Conservation (phyloP, 805 yeast species). For the Pichia phayaonensis region DNA sequence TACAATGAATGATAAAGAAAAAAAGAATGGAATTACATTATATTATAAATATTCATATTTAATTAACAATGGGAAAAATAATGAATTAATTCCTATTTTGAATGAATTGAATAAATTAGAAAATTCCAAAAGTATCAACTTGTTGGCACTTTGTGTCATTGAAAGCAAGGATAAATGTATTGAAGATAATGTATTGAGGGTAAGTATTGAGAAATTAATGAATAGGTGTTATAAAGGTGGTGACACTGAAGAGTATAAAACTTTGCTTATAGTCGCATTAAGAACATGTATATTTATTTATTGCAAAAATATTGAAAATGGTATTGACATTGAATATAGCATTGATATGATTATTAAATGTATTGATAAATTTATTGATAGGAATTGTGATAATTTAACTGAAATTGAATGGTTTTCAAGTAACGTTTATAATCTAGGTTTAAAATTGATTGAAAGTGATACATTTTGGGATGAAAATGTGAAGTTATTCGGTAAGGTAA, state of each 20-base stretch:
- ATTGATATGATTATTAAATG: constrained; percentile 1
- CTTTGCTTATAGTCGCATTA: constrained; percentile 11
- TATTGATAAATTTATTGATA: neutral
- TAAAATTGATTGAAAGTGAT: constrained; percentile 14
- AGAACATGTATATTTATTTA: constrained; percentile 13
- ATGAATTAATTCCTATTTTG: neutral
- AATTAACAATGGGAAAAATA: neutral
- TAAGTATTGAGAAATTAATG: constrained; percentile 4
- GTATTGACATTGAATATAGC: neutral
- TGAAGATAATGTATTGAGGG: neutral
- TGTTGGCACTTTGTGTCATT: constrained; percentile 26
- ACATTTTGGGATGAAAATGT: neutral
- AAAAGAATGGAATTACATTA: constrained; percentile 25
- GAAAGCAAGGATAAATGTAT: constrained; percentile 14
- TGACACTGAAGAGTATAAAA: neutral
- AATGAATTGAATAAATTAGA: constrained; percentile 1
- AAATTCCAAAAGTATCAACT: constrained; percentile 3
- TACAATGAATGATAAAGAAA: constrained; percentile 19
- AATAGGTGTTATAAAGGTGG: neutral
- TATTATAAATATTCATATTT: constrained; percentile 20
- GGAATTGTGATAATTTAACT: neutral
- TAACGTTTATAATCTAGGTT: constrained; percentile 34
- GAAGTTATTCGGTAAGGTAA: neutral
- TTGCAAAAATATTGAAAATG: constrained; percentile 11
- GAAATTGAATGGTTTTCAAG: constrained; percentile 33